Evolutionary conservation across 2,329 filamentous ascomycete species (phyloP).

Genomic region (Trichoderma asperellum): DNA sequence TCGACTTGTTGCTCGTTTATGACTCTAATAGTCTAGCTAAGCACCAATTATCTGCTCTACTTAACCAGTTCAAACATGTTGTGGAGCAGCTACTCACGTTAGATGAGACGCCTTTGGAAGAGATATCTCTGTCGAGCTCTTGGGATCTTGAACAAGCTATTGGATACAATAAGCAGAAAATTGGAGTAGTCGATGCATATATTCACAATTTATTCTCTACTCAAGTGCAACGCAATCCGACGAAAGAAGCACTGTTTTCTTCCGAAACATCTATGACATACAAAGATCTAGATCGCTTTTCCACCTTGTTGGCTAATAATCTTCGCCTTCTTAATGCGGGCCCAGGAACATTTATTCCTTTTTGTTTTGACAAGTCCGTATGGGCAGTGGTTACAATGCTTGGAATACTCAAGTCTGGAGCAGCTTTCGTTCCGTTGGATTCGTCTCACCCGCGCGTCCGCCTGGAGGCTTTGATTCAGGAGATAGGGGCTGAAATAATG

Average conservation of each 20-base stretch:
- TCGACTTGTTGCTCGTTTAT: slow-evolving; percentile 14
- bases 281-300: neutral
- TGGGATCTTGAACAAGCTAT: slow-evolving; percentile 15
- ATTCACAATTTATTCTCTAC: slow-evolving; percentile 4
- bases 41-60: neutral
- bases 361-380: slow-evolving; percentile 32
- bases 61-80: slow-evolving; percentile 12
- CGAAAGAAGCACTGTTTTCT: slow-evolving; percentile 26
- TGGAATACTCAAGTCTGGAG: slow-evolving; percentile 38
- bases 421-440: slow-evolving; percentile 37
- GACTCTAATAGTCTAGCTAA: neutral
- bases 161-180: neutral
- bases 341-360: slow-evolving; percentile 31
- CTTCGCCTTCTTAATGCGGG: slow-evolving; percentile 33
- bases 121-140: neutral
- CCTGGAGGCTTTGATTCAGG: slow-evolving; percentile 10
- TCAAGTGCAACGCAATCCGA: slow-evolving; percentile 8
- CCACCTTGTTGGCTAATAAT: slow-evolving; percentile 11
- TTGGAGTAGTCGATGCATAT: slow-evolving; percentile 3
- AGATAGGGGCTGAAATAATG: slow-evolving; percentile 24
- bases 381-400: slow-evolving; percentile 35
- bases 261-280: slow-evolving; percentile 21
- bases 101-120: neutral
- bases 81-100: slow-evolving; percentile 1
- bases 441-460: slow-evolving; percentile 24